Evolutionary conservation across 148 eudicot genomes (phyloP), one percentile per base, ranked within the genome.

Genomic region (Arbutus unedo): DNA sequence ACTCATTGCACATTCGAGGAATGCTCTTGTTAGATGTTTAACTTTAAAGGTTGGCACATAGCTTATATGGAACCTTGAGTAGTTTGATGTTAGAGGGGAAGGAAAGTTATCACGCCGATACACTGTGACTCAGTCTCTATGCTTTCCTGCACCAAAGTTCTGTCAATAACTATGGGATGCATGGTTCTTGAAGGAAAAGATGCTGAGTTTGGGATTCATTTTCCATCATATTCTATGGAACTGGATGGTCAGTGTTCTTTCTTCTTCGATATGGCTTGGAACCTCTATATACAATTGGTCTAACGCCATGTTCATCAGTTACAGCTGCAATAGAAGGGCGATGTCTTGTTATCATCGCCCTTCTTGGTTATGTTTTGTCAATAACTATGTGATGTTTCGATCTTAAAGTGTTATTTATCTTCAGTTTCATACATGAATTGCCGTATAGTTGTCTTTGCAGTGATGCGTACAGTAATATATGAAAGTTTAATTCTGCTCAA

Each of bases 271-370:
- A 5, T 73, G 25, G 51, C 21, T 73, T 38, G 3, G 53, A 45
- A 44, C 7, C 5, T 43, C 48, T 73, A 8, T 19, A 19, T 19
- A 44, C 16, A 38, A 41, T 18, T n/a, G 11, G 31, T 73, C 76
- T 73, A 43, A 19, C 2, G 10, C 50, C 51, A 18, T 43, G 31
- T 45, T 73, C 53, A 8, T 73, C 23, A 1, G n/a, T 73, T 73
- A 72, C 51, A 8, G 6, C 5, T 18, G n/a, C 53, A 19, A 45
- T 47, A 1, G 48, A 45, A 8, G 21, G 25, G 50, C 18, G 16
- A 45, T 19, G 25, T 8, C 51, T 73, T 73, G 10, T 45, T 19
- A 73, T 8, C 91, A 43, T 70, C 14, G 15, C 21, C 68, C 41
- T 0, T 59, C n/a, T 4, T 23, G 70, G 9, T 64, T 41, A 64